These are phyloP conservation scores for Pseudotsuga menziesii DNA, from an alignment of 75 land plant genomes.

Conservation along the genomic window DNA sequence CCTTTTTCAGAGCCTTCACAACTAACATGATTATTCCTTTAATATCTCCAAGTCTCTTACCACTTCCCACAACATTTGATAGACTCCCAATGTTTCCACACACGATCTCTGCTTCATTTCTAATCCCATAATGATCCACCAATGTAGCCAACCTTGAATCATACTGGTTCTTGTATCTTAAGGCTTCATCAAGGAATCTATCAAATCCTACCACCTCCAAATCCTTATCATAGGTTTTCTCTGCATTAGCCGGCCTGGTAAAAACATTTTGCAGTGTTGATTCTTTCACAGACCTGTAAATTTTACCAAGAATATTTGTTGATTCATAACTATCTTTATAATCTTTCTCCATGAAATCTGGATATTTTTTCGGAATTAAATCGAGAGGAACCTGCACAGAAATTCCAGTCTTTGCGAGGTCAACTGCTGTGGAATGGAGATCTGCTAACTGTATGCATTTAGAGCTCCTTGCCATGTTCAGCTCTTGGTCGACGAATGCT, in stretches of 20 bases:
- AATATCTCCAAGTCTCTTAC: constrained; percentile 39
- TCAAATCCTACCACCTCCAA: constrained; percentile 70
- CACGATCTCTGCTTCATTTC: constrained; percentile 75
- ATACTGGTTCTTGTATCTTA: constrained; percentile 46
- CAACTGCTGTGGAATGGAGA: constrained; percentile 84
- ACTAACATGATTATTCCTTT: constrained; percentile 49
- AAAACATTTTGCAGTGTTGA: constrained; percentile 19
- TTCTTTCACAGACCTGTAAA: constrained; percentile 62
- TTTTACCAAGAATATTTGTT: constrained; percentile 69
- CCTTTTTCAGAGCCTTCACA: constrained; percentile 56
- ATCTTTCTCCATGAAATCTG: constrained; percentile 95
- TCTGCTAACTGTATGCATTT: constrained; percentile 65
- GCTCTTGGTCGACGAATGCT: constrained; percentile 66
- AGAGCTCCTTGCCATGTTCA: constrained; percentile 46
- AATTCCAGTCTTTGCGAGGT: constrained; percentile 90
- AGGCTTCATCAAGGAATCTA: constrained; percentile 56
- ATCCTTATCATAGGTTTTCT: constrained; percentile 45
- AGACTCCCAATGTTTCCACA: constrained; percentile 49
- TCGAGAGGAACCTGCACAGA: constrained; percentile 69
- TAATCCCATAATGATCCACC: constrained; percentile 73
- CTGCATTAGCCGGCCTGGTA: constrained; percentile 5
- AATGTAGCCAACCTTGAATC: constrained; percentile 63
- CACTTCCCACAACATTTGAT: constrained; percentile 23
- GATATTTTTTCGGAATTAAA: constrained; percentile 56
- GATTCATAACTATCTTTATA: constrained; percentile 68